These are phyloP conservation scores for Apiospora phragmitis DNA, from an alignment of 2,329 filamentous ascomycete species.

Conservation along the genomic window DNA sequence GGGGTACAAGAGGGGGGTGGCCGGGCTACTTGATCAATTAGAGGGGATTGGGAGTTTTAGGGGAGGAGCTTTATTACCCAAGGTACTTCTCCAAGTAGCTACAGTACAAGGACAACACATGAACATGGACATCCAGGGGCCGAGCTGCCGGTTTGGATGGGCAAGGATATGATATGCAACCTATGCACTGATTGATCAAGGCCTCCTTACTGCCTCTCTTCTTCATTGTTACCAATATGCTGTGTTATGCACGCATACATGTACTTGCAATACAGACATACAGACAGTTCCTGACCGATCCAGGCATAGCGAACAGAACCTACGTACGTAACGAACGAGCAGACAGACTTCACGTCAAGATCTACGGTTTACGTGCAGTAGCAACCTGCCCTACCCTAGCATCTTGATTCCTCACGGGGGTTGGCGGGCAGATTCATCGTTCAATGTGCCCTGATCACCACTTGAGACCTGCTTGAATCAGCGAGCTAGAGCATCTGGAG, in stretches of 20 bases:
- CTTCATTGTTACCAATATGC: background rate
- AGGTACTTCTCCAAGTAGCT: background rate
- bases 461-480: conserved; percentile 11
- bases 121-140: background rate
- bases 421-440: background rate
- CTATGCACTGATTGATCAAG: background rate
- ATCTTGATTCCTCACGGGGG: background rate
- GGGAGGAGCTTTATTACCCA: background rate
- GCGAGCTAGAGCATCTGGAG: conserved; percentile 1
- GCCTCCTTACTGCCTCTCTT: background rate
- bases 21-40: background rate
- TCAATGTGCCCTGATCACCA: conserved; percentile 11
- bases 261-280: background rate
- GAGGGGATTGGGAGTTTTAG: background rate
- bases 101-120: background rate
- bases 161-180: background rate
- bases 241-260: background rate
- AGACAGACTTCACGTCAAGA: background rate
- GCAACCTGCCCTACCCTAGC: background rate
- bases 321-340: background rate
- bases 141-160: background rate
- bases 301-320: background rate
- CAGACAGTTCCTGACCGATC: background rate
- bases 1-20: background rate
- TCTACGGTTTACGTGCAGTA: background rate